Evolutionary conservation across 2,329 filamentous ascomycete genomes (phyloP), one percentile per base, ranked within the genome.

Genomic region (Curvularia sp.): DNA sequence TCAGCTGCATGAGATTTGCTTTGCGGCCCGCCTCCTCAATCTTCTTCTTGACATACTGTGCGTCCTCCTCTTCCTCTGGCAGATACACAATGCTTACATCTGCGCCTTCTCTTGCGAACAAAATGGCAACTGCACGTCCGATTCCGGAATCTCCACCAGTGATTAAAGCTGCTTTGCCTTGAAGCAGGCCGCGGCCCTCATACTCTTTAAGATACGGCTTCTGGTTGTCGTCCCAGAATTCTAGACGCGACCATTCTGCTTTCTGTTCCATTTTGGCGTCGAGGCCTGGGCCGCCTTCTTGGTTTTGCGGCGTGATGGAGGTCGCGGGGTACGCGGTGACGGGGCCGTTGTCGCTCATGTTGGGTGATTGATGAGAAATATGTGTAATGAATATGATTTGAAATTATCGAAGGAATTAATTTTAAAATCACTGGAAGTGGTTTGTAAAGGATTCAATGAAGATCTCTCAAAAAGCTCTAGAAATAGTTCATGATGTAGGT

Each of bases 121-220:
- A 80, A 15, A 93, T 83, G 0, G 91, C 89, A 0, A 88, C 85
- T 1, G 90, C 87, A 22, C 89, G 85, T 9, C 91, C 90, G 61
- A 93, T 93, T 2, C 90, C 90, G 8, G 85, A 88, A 75, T 93
- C 90, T 2, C 90, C 90, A 18, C 90, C 90, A 0, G 91, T 93
- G 69, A 93, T 93, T 55, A 94, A 77, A 2, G 63, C 67, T 4
- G 59, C 60, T 55, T 77, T 77, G 58, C 69, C 70, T 50, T 76
- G 63, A 15, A 68, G 42, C 22, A 65, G 42, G 13, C 61, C 62
- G 20, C 64, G 62, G 7, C 64, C 62, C 43, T 67, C 62, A 41
- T 68, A 70, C 26, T 68, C 65, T 33, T 67, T 67, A 6, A 67
- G 56, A 30, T 67, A 67, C 4, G 63, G 63, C 49, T 67, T 67